phyloP scores from a whole-genome alignment of 2,329 filamentous ascomycete genomes.

The Plenodomus tracheiphilus region DNA sequence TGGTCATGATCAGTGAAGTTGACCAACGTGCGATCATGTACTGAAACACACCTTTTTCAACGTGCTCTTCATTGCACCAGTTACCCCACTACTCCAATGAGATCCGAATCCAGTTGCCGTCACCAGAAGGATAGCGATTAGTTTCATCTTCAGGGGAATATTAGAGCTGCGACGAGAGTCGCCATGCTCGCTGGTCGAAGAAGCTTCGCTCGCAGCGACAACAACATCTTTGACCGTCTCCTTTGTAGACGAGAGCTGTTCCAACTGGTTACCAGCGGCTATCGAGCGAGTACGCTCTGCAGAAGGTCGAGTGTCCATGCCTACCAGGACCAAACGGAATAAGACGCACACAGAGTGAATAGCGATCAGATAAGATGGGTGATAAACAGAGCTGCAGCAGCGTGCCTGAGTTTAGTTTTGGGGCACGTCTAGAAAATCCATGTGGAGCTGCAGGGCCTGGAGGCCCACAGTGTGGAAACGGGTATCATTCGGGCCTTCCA shows the following conservation, averaged over 20 bases:
- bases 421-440: not conserved
- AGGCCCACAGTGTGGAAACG: not conserved
- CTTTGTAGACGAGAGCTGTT: not conserved
- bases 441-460: not conserved
- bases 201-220: constrained; percentile 8
- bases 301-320: not conserved
- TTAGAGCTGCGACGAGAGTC: constrained; percentile 2
- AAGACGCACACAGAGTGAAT: not conserved
- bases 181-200: constrained; percentile 1
- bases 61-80: constrained; percentile 63
- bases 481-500: not conserved
- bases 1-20: constrained; percentile 3
- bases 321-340: not conserved
- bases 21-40: not conserved
- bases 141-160: constrained; percentile 27
- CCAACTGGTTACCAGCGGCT: not conserved
- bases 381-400: not conserved
- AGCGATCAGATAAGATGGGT: constrained; percentile 4
- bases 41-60: constrained; percentile 54
- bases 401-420: not conserved
- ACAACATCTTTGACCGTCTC: constrained; percentile 3
- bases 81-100: constrained; percentile 64
- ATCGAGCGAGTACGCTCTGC: not conserved
- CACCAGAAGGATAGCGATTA: constrained; percentile 55
- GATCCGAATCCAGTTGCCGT: constrained; percentile 62